Base-by-base conservation (phyloP, 2,329 filamentous ascomycete species). In the Fonsecaea nubica region DNA sequence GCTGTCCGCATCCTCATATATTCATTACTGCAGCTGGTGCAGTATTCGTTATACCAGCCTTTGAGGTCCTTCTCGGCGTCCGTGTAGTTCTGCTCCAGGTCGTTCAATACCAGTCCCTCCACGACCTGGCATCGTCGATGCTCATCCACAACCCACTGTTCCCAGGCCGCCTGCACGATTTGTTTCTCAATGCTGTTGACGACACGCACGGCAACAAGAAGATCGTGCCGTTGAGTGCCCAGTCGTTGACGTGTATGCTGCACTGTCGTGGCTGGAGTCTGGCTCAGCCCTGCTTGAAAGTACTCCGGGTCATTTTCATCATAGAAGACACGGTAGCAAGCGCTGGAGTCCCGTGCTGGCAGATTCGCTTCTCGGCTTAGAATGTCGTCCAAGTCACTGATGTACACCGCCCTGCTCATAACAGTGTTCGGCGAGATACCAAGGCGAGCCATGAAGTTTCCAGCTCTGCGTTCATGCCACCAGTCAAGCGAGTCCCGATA, bases 121-220 rank as follows among this genome's bases (percentile, higher is more conserved):
- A 88, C 77, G 74, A 90, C 86, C 64, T 87, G 87, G 77, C 95
- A 99, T 57, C 91, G 86, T 38, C 83, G 79, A 70, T 88, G 89
- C 80, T 99, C 95, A 71, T 92, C 90, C 2, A 86, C 79, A 35
- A 98, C 84, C 93, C 94, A 99, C 70, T 92, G 91, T 80, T 97
- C 93, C 90, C 93, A 99, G 77, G 97, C 94, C 0, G 90, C 90
- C 74, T 88, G 86, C 62, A 98, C 79, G 77, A 97, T 89, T 77
- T 97, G 93, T 65, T 86, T 85, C 82, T 98, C 95, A 33, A 98
- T 88, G 64, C 86, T 90, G 78, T 98, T 97, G 67, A 98, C 89
- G 2, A 97, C 87, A 4, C 93, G 88, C 82, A 98, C 88, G 4
- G 93, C 93, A 4, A 99, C 93, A 2, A 98, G 81, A 21, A 99